These are phyloP conservation scores for Yamadazyma friedrichii DNA, from an alignment of 1,139 yeast species.

Conservation along the genomic window DNA sequence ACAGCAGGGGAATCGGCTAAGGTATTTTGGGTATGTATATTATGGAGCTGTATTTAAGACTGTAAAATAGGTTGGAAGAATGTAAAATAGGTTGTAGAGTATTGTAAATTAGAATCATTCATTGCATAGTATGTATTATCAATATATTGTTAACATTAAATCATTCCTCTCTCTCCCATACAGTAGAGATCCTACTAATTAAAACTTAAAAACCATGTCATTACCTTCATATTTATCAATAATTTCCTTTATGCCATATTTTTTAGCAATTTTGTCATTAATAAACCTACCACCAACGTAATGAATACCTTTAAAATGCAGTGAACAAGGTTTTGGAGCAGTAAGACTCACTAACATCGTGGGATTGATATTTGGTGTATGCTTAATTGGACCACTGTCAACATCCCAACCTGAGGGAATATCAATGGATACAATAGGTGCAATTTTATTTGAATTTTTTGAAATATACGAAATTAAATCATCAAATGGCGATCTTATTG, in stretches of 20 bases:
- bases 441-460: constrained; percentile 25
- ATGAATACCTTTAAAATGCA: constrained; percentile 49
- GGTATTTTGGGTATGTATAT: neutral
- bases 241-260: constrained; percentile 62
- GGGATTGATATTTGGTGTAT: constrained; percentile 41
- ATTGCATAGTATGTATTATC: too few species aligned
- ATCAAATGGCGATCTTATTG: constrained; percentile 78
- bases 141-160: too few species aligned
- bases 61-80: neutral
- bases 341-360: constrained; percentile 75
- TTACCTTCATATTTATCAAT: constrained; percentile 30
- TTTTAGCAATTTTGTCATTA: constrained; percentile 59
- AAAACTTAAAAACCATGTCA: constrained; percentile 36
- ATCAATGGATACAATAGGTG: constrained; percentile 79
- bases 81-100: neutral
- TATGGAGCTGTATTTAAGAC: too few species aligned
- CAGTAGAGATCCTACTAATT: neutral
- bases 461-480: constrained; percentile 51
- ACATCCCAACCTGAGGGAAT: constrained; percentile 98
- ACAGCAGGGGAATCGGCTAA: neutral
- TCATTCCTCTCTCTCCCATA: neutral
- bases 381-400: constrained; percentile 65
- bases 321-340: constrained; percentile 90
- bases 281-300: constrained; percentile 91
- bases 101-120: neutral